A percentile compares a stretch with the other conserved stretches of the same genome.
These are phyloP conservation scores for Smallanthus sonchifolius DNA, from an alignment of 129 eudicot genomes.

Conservation along the genomic window DNA sequence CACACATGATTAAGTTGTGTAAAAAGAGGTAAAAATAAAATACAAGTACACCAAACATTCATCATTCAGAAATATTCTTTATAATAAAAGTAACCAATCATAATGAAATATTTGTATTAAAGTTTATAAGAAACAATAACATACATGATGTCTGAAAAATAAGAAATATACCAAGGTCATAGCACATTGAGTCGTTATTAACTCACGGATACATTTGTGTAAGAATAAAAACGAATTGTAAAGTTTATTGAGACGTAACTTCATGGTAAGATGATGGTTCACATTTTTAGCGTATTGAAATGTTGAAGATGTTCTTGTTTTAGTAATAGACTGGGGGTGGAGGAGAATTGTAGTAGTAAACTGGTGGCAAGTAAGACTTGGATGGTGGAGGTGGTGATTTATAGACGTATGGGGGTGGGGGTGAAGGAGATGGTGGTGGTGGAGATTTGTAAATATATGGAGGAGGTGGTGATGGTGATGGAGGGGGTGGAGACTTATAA, in stretches of 20 bases:
- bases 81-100: background rate
- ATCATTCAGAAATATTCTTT: background rate
- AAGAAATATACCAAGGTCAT: slow-evolving; percentile 12
- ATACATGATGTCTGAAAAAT: background rate
- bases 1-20: background rate
- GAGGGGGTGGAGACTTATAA: slow-evolving; percentile 15
- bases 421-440: slow-evolving; percentile 5
- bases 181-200: slow-evolving; percentile 12
- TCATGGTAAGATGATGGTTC: background rate
- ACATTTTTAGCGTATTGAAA: background rate
- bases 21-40: background rate
- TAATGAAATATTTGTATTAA: background rate
- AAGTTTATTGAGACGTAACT: slow-evolving; percentile 10
- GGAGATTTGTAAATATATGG: background rate
- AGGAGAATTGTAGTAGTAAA: slow-evolving; percentile 27
- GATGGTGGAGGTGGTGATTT: background rate
- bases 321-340: slow-evolving; percentile 25
- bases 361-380: slow-evolving; percentile 4
- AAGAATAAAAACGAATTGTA: slow-evolving; percentile 8
- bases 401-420: background rate
- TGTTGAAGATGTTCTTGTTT: background rate
- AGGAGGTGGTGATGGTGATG: slow-evolving; percentile 8
- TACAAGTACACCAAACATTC: background rate
- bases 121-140: slow-evolving; percentile 9
- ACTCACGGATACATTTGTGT: slow-evolving; percentile 6